A percentile compares a stretch with the other conserved stretches of the same genome.
Conservation (phyloP, 169 alveolate genomes). For the Plasmodium gaboni region DNA sequence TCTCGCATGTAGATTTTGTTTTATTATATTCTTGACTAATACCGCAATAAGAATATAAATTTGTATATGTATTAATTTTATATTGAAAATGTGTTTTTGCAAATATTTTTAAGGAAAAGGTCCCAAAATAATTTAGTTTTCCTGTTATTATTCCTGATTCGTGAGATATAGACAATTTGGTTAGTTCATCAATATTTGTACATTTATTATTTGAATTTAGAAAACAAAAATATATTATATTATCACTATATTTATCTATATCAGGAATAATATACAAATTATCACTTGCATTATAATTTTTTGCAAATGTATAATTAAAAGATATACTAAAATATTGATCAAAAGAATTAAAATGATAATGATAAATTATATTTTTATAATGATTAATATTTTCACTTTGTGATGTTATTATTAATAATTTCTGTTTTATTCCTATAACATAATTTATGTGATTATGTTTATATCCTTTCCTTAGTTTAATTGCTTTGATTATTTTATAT, state of each 20-base stretch:
- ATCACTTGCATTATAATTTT: slow-evolving; percentile 52
- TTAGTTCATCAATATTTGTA: slow-evolving; percentile 63
- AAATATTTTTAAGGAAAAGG: slow-evolving; percentile 52
- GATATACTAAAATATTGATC: slow-evolving; percentile 60
- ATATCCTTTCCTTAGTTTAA: slow-evolving; percentile 54
- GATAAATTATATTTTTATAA: slow-evolving; percentile 46
- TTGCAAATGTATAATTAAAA: slow-evolving; percentile 47
- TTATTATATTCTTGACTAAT: slow-evolving; percentile 49
- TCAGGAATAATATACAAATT: slow-evolving; percentile 44
- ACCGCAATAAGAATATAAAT: slow-evolving; percentile 65
- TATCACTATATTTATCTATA: slow-evolving; percentile 54
- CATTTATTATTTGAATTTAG: slow-evolving; percentile 39
- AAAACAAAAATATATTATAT: slow-evolving; percentile 56
- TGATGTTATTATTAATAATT: slow-evolving; percentile 67
- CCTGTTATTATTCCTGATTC: slow-evolving; percentile 64
- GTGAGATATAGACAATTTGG: slow-evolving; percentile 52
- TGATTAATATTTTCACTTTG: not conserved
- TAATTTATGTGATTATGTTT: slow-evolving; percentile 34
- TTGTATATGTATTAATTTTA: slow-evolving; percentile 36
- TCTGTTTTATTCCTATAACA: slow-evolving; percentile 53
- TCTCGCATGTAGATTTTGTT: slow-evolving; percentile 24
- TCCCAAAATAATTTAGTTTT: slow-evolving; percentile 64
- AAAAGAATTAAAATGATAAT: slow-evolving; percentile 70
- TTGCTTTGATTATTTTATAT: slow-evolving; percentile 65
- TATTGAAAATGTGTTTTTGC: slow-evolving; percentile 74